Evolutionary conservation across 352 stramenopile genomes (phyloP).

Genomic region (Blastocystis sp.): DNA sequence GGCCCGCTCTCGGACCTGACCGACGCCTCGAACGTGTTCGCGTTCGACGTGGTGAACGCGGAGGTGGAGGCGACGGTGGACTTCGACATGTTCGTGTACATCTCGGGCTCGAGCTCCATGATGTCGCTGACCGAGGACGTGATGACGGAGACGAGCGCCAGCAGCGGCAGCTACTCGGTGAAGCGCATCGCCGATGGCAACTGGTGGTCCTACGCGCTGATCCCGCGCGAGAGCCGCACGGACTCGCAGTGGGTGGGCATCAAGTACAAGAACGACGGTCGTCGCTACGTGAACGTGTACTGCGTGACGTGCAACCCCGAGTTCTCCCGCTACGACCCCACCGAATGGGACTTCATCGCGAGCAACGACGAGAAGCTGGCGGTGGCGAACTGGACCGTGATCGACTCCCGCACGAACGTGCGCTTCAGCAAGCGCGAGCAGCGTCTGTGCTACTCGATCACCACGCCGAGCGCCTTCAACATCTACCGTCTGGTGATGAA

Average conservation of each 20-base stretch:
- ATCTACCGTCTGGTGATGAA: constrained; percentile 67
- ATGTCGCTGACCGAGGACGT: constrained; percentile 58
- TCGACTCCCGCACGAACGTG: constrained; percentile 64
- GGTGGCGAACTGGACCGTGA: neutral
- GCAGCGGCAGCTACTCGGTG: constrained; percentile 26
- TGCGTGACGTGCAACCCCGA: constrained; percentile 70
- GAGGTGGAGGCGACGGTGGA: constrained; percentile 16
- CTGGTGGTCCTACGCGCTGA: constrained; percentile 52
- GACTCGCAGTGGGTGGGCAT: constrained; percentile 44
- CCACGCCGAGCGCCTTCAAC: constrained; percentile 22
- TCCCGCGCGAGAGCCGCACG: constrained; percentile 6
- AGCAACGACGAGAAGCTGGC: neutral
- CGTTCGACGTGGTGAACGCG: constrained; percentile 64
- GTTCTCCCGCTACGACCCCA: constrained; percentile 57
- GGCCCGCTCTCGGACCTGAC: constrained; percentile 18
- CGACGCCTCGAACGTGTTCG: constrained; percentile 20
- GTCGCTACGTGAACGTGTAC: constrained; percentile 46
- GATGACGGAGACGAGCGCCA: neutral
- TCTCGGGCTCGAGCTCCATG: neutral
- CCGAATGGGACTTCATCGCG: constrained; percentile 14
- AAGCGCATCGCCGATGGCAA: constrained; percentile 29
- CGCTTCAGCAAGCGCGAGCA: constrained; percentile 61
- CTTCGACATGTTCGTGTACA: constrained; percentile 65
- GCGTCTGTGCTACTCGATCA: constrained; percentile 56
- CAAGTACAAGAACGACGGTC: constrained; percentile 21